Base-by-base conservation (phyloP, 2,329 filamentous ascomycete species). In the Trichophyton mentagrophytes region DNA sequence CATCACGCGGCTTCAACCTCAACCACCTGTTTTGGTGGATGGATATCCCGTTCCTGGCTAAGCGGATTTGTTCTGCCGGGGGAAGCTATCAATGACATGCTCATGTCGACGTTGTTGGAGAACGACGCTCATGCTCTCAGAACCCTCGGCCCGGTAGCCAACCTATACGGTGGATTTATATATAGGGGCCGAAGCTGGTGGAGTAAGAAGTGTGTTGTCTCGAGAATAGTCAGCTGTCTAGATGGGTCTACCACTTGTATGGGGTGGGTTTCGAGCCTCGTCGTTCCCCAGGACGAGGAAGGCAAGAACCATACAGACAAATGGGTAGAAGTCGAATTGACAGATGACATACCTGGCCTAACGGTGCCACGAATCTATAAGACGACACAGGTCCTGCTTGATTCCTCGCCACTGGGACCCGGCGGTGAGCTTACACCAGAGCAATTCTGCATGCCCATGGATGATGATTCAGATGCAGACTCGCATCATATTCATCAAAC, bases 91-190 rank as follows among this genome's bases (percentile, higher is more conserved):
- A 77, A 74, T 44, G 78, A 83, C 61, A 74, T 83, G 27, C 71
- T 84, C n/a, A 80, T 84, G 38, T 77, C 77, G 1, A 80, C 80
- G 0, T 63, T 83, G 5, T 69, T 84, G 2, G 81, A 84, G 62
- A 83, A 82, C 63, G 79, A 81, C 60, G 71, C 73, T 11, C 65
- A 73, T 2, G 80, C 80, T 0, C 73, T 83, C 6, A 67, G 71
- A 20, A 69, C 69, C 27, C 71, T 83, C 1, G 81, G 81, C 0
- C 74, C 80, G 11, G 72, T 74, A 6, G 79, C 77, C 0, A 80
- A 80, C 64, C 70, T 83, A 0, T 78, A 81, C 59, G 79, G 80
- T 20, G 82, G 81, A 1, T 82, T 84, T 62, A 67, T 79, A 27
- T 81, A 80, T 62, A 65, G 70, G 6, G 73, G 71, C 2, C 73